Base-by-base conservation (phyloP, 208 protist species). In the Crithidia expoeki region DNA sequence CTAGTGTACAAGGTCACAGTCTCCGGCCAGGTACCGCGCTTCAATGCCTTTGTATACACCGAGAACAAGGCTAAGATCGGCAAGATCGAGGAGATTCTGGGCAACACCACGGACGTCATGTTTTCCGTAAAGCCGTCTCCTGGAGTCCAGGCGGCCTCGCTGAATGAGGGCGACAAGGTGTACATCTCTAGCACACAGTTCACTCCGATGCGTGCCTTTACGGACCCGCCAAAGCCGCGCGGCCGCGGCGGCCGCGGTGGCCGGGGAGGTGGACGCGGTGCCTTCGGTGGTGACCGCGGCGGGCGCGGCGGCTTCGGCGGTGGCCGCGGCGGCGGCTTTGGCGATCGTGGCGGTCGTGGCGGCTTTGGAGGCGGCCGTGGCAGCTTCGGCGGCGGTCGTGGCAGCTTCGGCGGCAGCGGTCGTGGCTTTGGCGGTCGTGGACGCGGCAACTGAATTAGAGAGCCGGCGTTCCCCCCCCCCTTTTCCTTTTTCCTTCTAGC, bases 31-130 rank as follows among this genome's bases (percentile, higher is more conserved):
- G 87, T 97, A 14, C 94, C 94, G 0, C 89, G 91, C 53, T 97
- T 97, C 68, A 97, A 97, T 81, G 88, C 92, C n/a, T 97, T 94
- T 59, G 90, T 96, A 2, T 97, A 97, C 76, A 95, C 89, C 10
- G 77, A 93, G 42, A 91, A 94, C 64, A 97, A 96, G 80, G 88
- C 85, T 6, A 97, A 97, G 62, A 85, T 97, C 63, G 94, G 94
- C 57, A 97, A 97, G 74, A 96, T 97, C 65, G 94, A 97, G 34
- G 91, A 97, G 53, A 92, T 97, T 64, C 78, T 97, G 16, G 94
- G 94, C 34, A 93, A 81, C 60, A 95, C 89, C 27, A 81, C 80
- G 17, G 90, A 96, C 56, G 83, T 95, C 12, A 94, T 96, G 84
- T 96, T 97, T 73, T 97, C 94, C 6, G 90, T 97, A 21, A 96